Base-by-base conservation (phyloP, 768 basidiomycete species). In the Hericium erinaceus region DNA sequence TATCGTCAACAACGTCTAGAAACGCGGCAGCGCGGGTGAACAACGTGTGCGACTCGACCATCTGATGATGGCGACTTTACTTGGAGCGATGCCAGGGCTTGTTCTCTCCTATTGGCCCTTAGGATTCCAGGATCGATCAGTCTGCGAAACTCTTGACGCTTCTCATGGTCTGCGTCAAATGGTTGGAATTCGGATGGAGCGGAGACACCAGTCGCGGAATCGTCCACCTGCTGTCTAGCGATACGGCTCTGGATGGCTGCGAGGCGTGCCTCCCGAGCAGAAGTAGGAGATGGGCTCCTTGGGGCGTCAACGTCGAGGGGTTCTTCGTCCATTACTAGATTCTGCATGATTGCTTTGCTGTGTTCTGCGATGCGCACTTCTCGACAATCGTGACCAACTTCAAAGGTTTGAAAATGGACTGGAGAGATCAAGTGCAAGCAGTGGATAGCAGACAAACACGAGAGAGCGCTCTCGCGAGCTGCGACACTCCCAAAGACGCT, bases 61-160 rank as follows among this genome's bases (percentile, higher is more conserved):
- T 20, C 44, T 46, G 44, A 20, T 46, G 20, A 46, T 18, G 20
- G 28, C 40, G 54, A 55, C 54, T 15, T 63, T 77, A 84, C 90
- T 77, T 82, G 82, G 62, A 92, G 72, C 56, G 87, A 78, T 57
- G 78, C 76, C 61, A 80, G 67, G 1, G 85, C 83, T 55, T 80
- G 74, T 52, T 78, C 79, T 60, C 78, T 79, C 12, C 84, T 68
- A 67, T 91, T 91, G 5, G 81, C 85, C 2, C 90, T 79, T 53
- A 80, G 64, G 63, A 92, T 91, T 13, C 87, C 89, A 48, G 88
- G 88, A 64, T 92, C 87, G 58, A 92, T 78, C 58, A 92, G 73
- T 40, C 90, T 76, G 48, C 90, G 79, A 68, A 92, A 91, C 57
- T 74, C 74, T 66, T 85, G 87, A 44, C 85, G 81, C 55, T 77